Base-by-base conservation (phyloP, 768 basidiomycete genomes). In the Tylopilus felleus region DNA sequence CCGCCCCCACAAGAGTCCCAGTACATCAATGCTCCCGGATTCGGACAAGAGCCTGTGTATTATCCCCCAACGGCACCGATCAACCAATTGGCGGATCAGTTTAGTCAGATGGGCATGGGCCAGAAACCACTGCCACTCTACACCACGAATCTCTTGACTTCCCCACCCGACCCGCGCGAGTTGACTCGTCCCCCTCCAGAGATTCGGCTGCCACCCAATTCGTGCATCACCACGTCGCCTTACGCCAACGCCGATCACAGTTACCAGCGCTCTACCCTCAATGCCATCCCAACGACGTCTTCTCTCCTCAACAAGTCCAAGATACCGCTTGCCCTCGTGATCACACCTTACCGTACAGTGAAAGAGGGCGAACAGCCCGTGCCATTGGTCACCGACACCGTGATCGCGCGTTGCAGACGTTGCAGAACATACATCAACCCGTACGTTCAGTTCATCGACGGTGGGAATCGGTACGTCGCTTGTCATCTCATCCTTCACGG, bases 391-490 rank as follows among this genome's bases (percentile, higher is more conserved):
- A 84, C 88, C 0, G 96, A 98, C 67, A 93, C 90, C 0, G 89
- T 98, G 41, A 98, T 98, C 64, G 95, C 96, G 40, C 88, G 96
- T 41, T 98, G 96, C 75, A 82, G 96, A 57, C 83, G 96, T 19
- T 98, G 96, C 77, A 84, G 96, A 66, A 88, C 93, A 33, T 98
- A 98, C 74, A 98, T 98, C 72, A 96, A 98, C 67, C 94, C 96
- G 4, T 98, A 90, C 65, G 94, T 97, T 21, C 92, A 93, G 65
- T 98, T 98, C 71, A 92, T 98, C 64, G 97, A 99, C 64, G 94
- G 94, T 51, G 97, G 97, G 28, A 95, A 93, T 72, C 85, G 93
- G 82, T 87, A 59, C 56, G 78, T 73, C 51, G 54, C 27, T 17
- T 29, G 4, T 38, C 38, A 6, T n/a, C 33, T 46, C 16, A 1